These are phyloP conservation scores for Zygnema cylindricum DNA, from an alignment of 139 green algal species.

Conservation along the genomic window DNA sequence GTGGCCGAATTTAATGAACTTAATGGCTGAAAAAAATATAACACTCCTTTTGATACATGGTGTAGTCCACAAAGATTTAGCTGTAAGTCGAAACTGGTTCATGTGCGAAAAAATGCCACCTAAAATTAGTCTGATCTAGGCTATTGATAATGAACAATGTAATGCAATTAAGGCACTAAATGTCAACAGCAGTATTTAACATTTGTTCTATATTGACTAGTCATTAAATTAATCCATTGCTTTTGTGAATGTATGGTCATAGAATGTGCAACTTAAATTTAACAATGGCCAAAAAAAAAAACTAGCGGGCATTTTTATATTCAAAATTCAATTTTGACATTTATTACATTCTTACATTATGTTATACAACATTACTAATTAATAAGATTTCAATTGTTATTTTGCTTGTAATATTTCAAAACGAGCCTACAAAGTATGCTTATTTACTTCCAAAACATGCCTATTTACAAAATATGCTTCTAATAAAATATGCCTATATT, in stretches of 20 bases:
- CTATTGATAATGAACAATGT: no score
- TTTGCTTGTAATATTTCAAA: neutral
- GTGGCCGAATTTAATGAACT: no score
- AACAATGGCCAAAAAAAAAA: neutral
- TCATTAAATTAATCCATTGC: neutral
- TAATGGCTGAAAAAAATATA: no score
- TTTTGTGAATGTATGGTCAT: neutral
- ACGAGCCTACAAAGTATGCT: neutral
- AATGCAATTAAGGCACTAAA: neutral
- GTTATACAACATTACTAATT: conserved; percentile 46
- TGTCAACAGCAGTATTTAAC: neutral
- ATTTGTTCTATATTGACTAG: neutral
- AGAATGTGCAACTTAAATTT: neutral
- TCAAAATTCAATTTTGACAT: conserved; percentile 1
- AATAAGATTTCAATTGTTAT: neutral
- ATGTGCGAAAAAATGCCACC: no score
- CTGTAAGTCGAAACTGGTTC: no score
- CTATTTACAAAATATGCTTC: neutral
- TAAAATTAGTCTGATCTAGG: no score
- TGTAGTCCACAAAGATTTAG: no score
- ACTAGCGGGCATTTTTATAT: neutral
- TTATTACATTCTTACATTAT: neutral
- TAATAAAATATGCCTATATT: neutral
- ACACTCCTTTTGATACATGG: no score
- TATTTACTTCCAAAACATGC: neutral